Evolutionary conservation across 176 grass and related monocot species (phyloP), one percentile per base, ranked within the genome.

Genomic region (Aegilops bicornis): DNA sequence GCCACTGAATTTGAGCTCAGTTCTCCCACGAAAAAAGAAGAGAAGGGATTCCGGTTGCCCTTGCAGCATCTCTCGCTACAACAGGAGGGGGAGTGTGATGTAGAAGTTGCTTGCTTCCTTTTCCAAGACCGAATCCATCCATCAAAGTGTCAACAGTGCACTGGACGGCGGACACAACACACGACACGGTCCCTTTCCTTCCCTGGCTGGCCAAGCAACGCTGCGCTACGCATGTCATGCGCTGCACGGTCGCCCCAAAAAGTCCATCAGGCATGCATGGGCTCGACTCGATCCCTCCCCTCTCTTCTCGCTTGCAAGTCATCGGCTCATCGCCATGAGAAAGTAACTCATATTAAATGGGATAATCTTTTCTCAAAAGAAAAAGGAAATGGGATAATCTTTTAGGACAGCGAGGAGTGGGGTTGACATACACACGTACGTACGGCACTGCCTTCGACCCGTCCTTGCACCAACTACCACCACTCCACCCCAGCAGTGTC

Each of bases 41-140:
- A 36, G 35, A 36, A 36, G 6, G 35, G 35, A 36, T 8, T 36
- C 35, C 35, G 7, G 35, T 36, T 36, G 7, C 35, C 35, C 35
- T 36, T 36, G 35, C 6, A 36, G 35, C 35, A 7, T 36, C 35
- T 36, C 35, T 36, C 35, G 35, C 35, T 7, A 7, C 35, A 36
- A 36, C 0, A 36, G 0, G 35, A 4, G 35, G 35, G 7, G 35
- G 35, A 7, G 35, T 36, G 35, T 36, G 35, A 36, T 36, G 35
- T 7, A 36, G 35, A 36, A 1, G 35, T 36, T 36, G 88, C 83
- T 86, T 90, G 74, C 67, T 29, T 63, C 80, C 43, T 80, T 87
- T 87, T 16, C 75, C 89, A 87, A 83, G 85, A 87, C 75, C 89
- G 60, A 19, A 79, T 72, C 37, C 54, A 62, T 84, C 79, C 20